Base-by-base conservation (phyloP, 1,284 basidiomycete species). In the Sporisorium exsertum region DNA sequence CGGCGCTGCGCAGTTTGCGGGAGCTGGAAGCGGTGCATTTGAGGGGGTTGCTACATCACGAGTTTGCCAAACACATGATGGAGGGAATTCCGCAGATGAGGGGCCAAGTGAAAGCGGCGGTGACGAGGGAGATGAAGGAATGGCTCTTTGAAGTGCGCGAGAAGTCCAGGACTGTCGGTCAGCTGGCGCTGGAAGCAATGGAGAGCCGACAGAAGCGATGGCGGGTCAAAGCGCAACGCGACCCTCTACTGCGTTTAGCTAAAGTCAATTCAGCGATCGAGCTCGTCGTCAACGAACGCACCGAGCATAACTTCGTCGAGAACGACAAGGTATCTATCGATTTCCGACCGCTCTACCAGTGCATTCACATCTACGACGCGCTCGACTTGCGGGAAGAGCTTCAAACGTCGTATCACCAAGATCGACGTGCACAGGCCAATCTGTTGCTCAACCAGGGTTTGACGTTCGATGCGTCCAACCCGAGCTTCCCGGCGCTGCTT, bases 141-240 rank as follows among this genome's bases (percentile, higher is more conserved):
- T 99, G 97, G 97, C 87, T 99, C 27, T 91, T 96, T 59, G 94
- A 98, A 81, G 95, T 98, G 62, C 89, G 97, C 58, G 95, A 97
- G 79, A 90, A 93, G 67, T 93, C 93, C 63, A 90, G 92, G 0
- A 90, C 92, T 52, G 93, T 99, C 1, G 97, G 97, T 2, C 90
- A 89, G 72, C 89, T 95, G 6, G 96, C 96, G 0, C 89, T 97
- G 37, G 94, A 97, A 76, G 91, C 91, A 22, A 98, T 98, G 93
- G 93, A 94, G 53, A 86, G 87, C 29, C 89, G 97, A 18, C 91
- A 91, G 27, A 90, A 92, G 82, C 90, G 93, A 64, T 99, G 97
- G 97, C 90, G 91, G 72, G 58, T 78, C 32, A 82, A 82, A 43
- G 67, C 78, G 49, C 80, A 83, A 64, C 72, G 78, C 18, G 77